A percentile compares a stretch with the other conserved stretches of the same genome.
These are phyloP conservation scores for Arxiozyma slooffiae DNA, from an alignment of 1,139 yeast genomes.

Conservation along the genomic window DNA sequence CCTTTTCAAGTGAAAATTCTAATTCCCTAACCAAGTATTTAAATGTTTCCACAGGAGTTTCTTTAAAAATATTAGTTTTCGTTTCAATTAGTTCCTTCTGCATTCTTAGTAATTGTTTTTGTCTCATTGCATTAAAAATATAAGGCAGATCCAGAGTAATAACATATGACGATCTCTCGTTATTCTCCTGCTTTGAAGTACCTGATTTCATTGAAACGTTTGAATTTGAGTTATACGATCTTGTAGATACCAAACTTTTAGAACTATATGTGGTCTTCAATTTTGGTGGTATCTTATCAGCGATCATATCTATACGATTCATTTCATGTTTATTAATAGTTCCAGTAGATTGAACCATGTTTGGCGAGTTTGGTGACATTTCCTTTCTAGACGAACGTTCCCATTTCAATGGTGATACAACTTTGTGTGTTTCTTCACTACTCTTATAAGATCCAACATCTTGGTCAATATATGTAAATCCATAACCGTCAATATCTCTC, in stretches of 20 bases:
- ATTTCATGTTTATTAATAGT: background rate
- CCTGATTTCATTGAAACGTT: conserved; percentile 7
- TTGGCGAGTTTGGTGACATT: background rate
- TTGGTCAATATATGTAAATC: conserved; percentile 26
- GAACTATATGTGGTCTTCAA: conserved; percentile 6
- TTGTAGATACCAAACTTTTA: conserved; percentile 6
- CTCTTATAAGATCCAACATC: conserved; percentile 18
- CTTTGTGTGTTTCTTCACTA: conserved; percentile 2
- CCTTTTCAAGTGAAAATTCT: conserved; percentile 24
- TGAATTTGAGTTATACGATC: conserved; percentile 6
- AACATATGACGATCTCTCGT: conserved; percentile 20
- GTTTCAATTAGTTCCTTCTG: background rate
- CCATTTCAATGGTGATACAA: background rate
- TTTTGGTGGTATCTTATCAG: background rate
- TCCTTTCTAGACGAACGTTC: background rate
- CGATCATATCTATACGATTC: background rate
- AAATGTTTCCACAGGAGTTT: conserved; percentile 27
- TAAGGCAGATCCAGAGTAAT: conserved; percentile 27
- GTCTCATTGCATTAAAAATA: conserved; percentile 22
- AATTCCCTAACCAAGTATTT: conserved; percentile 28
- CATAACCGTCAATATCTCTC: conserved; percentile 32
- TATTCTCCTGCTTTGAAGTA: background rate
- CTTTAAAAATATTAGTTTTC: conserved; percentile 10
- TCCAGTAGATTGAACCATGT: background rate
- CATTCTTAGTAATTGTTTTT: conserved; percentile 14